Base-by-base conservation (phyloP, 768 basidiomycete species). In the Cyathus striatus region DNA sequence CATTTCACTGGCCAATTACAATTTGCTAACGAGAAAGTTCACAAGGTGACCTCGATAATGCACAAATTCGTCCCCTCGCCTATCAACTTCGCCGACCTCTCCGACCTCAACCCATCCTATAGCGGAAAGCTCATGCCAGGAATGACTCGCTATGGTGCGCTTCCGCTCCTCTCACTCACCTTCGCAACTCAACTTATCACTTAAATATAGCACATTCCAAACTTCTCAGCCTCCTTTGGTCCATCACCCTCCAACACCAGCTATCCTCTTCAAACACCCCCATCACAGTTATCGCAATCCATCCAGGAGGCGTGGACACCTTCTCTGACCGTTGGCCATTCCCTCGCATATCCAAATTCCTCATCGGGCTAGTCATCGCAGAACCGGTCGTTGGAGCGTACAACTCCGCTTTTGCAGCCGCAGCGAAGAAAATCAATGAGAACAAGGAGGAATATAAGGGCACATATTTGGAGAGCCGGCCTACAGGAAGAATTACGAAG, bases 221-320 rank as follows among this genome's bases (percentile, higher is more conserved):
- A 26, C 46, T 57, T 35, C 52, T 53, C 48, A 39, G 48, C 35
- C 35, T 37, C 18, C 35, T 37, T 10, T 37, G 18, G 13, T n/a
- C 35, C 3, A n/a, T 10, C 12, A 10, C 18, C 35, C 18, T 37
- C 14, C 35, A 37, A 37, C 10, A 13, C 13, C 35, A 18, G 14
- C 35, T 37, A 14, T n/a, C 35, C 18, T 14, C 35, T 20, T 10
- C 10, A n/a, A 14, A 12, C 21, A n/a, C 50, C 33, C 54, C 50
- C 6, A 55, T 58, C 10, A 54, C 52, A 2, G 51, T 46, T 14
- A 48, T 58, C 6, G 40, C 52, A 10, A 21, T 56, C 10, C 54
- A 61, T 41, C 61, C 60, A 13, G 61, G 61, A 20, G 49, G 52
- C 22, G 59, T 65, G 23, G 57, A 61, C 32, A 65, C 61, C 10